Evolutionary conservation across 345 rosid genomes (phyloP).

Genomic region (Populus deltoides): DNA sequence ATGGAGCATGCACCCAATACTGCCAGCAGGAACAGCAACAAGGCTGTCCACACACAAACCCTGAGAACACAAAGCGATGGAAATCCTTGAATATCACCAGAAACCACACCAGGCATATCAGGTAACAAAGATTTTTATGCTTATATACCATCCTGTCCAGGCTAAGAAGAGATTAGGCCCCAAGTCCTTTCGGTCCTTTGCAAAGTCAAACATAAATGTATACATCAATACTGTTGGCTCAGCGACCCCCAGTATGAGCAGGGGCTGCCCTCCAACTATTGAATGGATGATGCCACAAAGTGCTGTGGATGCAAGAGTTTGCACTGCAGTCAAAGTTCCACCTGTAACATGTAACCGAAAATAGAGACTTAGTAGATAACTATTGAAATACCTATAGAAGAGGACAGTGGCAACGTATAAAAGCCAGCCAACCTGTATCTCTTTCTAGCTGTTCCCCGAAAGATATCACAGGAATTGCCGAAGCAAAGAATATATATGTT

Average conservation of each 20-base stretch:
- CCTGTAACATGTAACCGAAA: slow-evolving; percentile 34
- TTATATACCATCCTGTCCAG: slow-evolving; percentile 88
- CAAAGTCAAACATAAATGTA: slow-evolving; percentile 90
- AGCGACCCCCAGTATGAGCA: slow-evolving; percentile 93
- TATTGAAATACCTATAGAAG: neutral
- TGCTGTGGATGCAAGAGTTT: slow-evolving; percentile 88
- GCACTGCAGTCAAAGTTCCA: slow-evolving; percentile 87
- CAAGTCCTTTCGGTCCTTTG: slow-evolving; percentile 70
- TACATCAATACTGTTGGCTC: slow-evolving; percentile 98
- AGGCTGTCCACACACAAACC: slow-evolving; percentile 95
- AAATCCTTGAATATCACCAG: slow-evolving; percentile 4
- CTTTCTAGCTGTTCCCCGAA: slow-evolving; percentile 94
- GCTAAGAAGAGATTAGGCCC: slow-evolving; percentile 80
- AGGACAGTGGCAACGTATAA: neutral
- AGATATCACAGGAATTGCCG: slow-evolving; percentile 90
- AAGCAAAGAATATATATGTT: slow-evolving; percentile 90
- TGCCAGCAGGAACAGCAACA: slow-evolving; percentile 80
- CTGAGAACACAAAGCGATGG: slow-evolving; percentile 30
- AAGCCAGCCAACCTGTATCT: slow-evolving; percentile 54
- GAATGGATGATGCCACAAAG: slow-evolving; percentile 89
- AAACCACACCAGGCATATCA: slow-evolving; percentile 3
- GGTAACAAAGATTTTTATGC: slow-evolving; percentile 1
- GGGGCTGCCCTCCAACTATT: slow-evolving; percentile 81
- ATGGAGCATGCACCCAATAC: slow-evolving; percentile 87
- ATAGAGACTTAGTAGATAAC: slow-evolving; percentile 8